Base-by-base conservation (phyloP, 176 grass and related monocot genomes). In the Aegilops sharonensis region DNA sequence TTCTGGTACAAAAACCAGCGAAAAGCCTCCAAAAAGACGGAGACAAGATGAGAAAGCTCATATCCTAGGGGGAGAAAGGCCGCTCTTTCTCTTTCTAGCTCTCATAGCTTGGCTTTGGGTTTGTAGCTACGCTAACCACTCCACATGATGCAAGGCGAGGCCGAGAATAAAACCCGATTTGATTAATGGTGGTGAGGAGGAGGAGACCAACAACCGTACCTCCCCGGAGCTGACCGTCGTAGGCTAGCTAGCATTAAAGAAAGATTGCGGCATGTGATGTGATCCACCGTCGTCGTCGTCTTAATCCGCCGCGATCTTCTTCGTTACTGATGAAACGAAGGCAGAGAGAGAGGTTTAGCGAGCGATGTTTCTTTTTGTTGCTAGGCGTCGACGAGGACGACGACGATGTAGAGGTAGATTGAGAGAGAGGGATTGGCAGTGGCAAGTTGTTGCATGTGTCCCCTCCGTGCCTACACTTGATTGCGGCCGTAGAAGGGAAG, bases 201-300 rank as follows among this genome's bases (percentile, higher is more conserved):
- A 67, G 80, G 83, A 82, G 85, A 84, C 81, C 89, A 87, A 80
- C 85, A 66, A 40, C 88, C 88, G 71, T 86, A 64, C 83, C 78
- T n/a, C 52, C 78, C 70, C 62, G 15, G n/a, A 81, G 60, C 75
- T 87, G 80, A 84, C 85, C 68, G 66, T 73, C 73, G 42, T 70
- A 50, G 68, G 15, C 52, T 57, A 32, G 14, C 63, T 56, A 32
- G 11, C 43, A 74, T 83, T 87, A 87, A 84, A 87, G 47, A 91
- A 76, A 52, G 60, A 84, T 87, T 31, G 3, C 80, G 31, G 34
- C 85, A 86, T 72, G 84, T 78, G 89, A 68, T 52, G 70, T 50
- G 68, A 64, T 72, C 83, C 78, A 14, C 47, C 54, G 68, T 29
- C 72, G 84, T 34, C 54, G 68, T 29, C 72, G 84, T 34, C 89